Evolutionary conservation across 768 basidiomycete genomes (phyloP), one percentile per base, ranked within the genome.

Genomic region (Phlebiopsis flavidoalba): DNA sequence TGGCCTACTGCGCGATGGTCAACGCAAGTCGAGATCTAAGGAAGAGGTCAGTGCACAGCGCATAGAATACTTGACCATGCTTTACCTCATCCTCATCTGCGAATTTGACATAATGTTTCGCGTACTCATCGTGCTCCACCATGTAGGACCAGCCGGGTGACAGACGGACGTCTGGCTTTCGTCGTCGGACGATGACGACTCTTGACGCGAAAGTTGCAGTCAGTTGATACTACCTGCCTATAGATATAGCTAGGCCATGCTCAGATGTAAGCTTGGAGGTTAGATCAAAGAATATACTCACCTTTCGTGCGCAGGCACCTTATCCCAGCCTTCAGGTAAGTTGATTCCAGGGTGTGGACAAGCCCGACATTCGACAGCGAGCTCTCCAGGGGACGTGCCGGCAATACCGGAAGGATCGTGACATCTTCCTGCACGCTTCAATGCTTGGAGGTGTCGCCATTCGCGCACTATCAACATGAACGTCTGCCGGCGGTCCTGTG

Each of bases 331-430:
- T 11, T 55, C 35, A 2, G 67, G 68, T 7, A 68, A 40, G 60
- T 69, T 72, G n/a, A 52, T 36, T 6, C 58, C 60, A 7, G 68
- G 68, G 12, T 61, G 59, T 21, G 71, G 71, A 43, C 71, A 72
- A 0, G 68, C 67, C 0, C 63, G 69, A 57, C 71, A 72, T 11
- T 52, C 54, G 19, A 72, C 50, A 1, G 62, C 68, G 6, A 67
- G 61, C 14, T 53, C 57, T 8, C 69, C 69, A 3, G 40, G 15
- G 2, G 8, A 8, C 0, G 66, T 67, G 8, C 19, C 59, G 4
- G 49, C 37, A 5, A 65, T 22, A 5, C 67, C 69, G 5, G 21
- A 43, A 19, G 68, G 61, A 51, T 67, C 62, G 54, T 69, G 64
- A 6, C 60, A 69, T 1, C 65, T 40, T 5, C 67, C 71, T 1